phyloP scores from a whole-genome alignment of 169 alveolate species.

The Cyclospora cayetanensis region DNA sequence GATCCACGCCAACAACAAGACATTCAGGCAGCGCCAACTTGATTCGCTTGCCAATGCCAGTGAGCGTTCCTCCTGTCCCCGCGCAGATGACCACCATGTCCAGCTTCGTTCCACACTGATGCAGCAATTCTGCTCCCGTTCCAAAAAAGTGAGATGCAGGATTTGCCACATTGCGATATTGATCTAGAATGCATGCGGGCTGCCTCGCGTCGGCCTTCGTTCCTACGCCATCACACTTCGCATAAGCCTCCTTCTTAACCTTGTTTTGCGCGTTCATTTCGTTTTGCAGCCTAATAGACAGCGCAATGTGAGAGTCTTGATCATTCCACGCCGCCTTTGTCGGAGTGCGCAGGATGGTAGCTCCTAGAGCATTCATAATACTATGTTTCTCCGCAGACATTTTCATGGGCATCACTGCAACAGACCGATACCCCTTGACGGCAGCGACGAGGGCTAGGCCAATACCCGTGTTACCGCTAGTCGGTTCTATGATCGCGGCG shows the following conservation, averaged over 20 bases:
- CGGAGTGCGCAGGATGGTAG: conserved; percentile 91
- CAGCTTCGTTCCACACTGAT: conserved; percentile 87
- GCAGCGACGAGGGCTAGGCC: conserved; percentile 93
- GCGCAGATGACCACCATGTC: conserved; percentile 84
- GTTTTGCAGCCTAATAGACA: conserved; percentile 82
- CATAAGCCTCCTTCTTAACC: not conserved
- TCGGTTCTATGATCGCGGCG: conserved; percentile 92
- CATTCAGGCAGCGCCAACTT: conserved; percentile 85
- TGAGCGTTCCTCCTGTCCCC: conserved; percentile 96
- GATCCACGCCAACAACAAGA: conserved; percentile 92
- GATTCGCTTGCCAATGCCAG: conserved; percentile 91
- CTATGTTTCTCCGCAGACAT: conserved; percentile 92
- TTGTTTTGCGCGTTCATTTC: conserved; percentile 76
- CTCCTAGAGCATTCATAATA: conserved; percentile 90
- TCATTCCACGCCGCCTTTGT: conserved; percentile 92
- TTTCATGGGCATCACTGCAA: conserved; percentile 90
- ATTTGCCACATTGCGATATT: conserved; percentile 91
- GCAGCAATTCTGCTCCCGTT: conserved; percentile 93
- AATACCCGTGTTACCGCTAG: conserved; percentile 95
- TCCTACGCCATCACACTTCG: not conserved
- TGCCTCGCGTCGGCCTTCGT: not conserved
- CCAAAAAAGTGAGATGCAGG: conserved; percentile 94
- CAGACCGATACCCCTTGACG: conserved; percentile 88
- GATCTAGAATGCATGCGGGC: conserved; percentile 82
- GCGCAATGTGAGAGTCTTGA: conserved; percentile 86